These are phyloP conservation scores for Cystobasidium pallidum DNA, from an alignment of 1,284 basidiomycete species.

Conservation along the genomic window DNA sequence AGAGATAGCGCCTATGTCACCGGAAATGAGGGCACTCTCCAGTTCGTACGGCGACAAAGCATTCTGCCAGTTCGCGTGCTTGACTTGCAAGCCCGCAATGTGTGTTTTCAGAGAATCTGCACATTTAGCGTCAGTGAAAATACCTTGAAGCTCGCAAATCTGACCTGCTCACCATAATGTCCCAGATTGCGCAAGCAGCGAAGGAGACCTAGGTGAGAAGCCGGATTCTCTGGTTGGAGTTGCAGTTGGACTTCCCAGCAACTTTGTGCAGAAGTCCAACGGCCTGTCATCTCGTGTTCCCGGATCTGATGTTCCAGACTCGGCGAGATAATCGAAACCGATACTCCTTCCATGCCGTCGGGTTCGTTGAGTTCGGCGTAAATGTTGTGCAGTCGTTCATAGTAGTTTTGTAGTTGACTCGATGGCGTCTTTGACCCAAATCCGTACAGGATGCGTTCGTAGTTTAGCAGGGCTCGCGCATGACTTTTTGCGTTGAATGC, in stretches of 20 bases:
- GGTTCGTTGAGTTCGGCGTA: conserved; percentile 96
- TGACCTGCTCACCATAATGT: conserved; percentile 77
- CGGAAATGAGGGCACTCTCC: conserved; percentile 94
- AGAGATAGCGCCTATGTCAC: conserved; percentile 71
- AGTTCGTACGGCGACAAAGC: conserved; percentile 81
- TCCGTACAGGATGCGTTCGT: conserved; percentile 76
- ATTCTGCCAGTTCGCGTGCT: conserved; percentile 80
- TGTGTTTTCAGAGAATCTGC: conserved; percentile 93
- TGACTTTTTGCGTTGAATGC: conserved; percentile 93
- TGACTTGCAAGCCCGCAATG: conserved; percentile 80
- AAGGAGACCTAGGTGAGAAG: conserved; percentile 85
- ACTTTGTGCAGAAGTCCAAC: conserved; percentile 98
- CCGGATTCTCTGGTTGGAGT: conserved; percentile 82
- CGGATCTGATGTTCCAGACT: conserved; percentile 95
- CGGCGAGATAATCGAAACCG: conserved; percentile 83
- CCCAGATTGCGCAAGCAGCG: conserved; percentile 92
- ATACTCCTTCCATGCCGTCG: conserved; percentile 99
- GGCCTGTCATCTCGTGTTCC: conserved; percentile 94
- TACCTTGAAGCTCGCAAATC: not conserved
- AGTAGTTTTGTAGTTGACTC: conserved; percentile 68
- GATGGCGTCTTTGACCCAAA: conserved; percentile 49
- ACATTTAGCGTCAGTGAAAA: not conserved
- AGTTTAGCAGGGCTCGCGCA: conserved; percentile 91
- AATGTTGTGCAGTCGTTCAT: conserved; percentile 91
- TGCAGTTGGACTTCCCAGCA: conserved; percentile 99